phyloP scores from a whole-genome alignment of 225 moss, liverwort and hornwort species.

The Polytrichum formosum region DNA sequence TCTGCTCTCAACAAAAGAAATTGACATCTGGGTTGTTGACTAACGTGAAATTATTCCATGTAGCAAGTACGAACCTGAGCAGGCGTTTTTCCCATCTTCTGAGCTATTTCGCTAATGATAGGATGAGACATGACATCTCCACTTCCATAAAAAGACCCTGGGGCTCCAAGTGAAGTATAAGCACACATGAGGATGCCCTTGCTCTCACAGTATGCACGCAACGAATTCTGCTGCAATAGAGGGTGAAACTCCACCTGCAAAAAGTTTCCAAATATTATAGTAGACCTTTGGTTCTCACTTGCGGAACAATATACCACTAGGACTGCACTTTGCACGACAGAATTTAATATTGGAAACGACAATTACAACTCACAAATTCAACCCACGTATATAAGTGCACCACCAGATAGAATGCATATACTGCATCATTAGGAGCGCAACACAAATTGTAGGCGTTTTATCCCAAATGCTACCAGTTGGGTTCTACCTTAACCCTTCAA shows the following conservation, averaged over 20 bases:
- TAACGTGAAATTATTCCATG: not conserved
- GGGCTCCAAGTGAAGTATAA: slow-evolving; percentile 55
- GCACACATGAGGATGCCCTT: slow-evolving; percentile 47
- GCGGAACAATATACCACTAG: too few species aligned
- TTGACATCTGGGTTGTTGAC: not conserved
- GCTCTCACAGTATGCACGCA: slow-evolving; percentile 35
- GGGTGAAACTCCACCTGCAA: slow-evolving; percentile 60
- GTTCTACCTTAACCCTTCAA: too few species aligned
- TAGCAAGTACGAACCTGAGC: slow-evolving; percentile 24
- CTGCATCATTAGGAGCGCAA: too few species aligned
- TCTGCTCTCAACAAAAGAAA: not conserved
- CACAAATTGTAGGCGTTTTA: too few species aligned
- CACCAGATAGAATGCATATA: too few species aligned
- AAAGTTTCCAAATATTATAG: too few species aligned
- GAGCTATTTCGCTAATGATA: slow-evolving; percentile 31
- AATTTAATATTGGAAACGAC: too few species aligned
- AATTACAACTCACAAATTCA: too few species aligned
- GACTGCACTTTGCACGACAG: too few species aligned
- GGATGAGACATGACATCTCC: slow-evolving; percentile 38
- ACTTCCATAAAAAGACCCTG: slow-evolving; percentile 27
- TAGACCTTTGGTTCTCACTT: not conserved
- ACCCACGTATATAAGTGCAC: too few species aligned
- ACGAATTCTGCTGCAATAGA: slow-evolving; percentile 31
- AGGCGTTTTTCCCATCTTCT: slow-evolving; percentile 25
- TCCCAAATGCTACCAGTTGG: too few species aligned